These are phyloP conservation scores for Dicorynia guianensis DNA, from an alignment of 306 rosid genomes.

Conservation along the genomic window DNA sequence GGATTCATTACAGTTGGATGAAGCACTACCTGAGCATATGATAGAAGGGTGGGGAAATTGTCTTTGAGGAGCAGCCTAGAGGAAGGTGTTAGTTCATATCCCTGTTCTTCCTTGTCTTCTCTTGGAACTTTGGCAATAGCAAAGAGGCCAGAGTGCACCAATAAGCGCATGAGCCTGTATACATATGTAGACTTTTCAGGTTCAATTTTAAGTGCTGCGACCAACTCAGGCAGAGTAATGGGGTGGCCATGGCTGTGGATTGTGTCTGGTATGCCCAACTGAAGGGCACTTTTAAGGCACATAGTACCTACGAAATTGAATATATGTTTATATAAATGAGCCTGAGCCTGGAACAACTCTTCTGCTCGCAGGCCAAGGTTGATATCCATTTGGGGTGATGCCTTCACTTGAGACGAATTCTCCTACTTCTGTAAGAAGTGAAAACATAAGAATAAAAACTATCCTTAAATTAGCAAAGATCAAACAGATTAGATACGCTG, in stretches of 20 bases:
- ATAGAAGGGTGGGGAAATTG: background rate
- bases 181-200: constrained; percentile 4
- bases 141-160: constrained; percentile 42
- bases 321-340: constrained; percentile 45
- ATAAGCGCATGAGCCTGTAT: constrained; percentile 37
- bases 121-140: background rate
- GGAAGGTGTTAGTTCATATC: constrained; percentile 41
- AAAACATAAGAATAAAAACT: no score
- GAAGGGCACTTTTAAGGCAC: constrained; percentile 41
- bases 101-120: constrained; percentile 33
- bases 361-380: background rate
- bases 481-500: no score
- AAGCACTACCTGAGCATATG: background rate
- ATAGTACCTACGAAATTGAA: constrained; percentile 38
- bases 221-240: constrained; percentile 43
- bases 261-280: constrained; percentile 29
- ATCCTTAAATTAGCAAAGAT: no score
- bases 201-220: constrained; percentile 37
- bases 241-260: constrained; percentile 37
- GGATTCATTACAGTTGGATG: constrained; percentile 1
- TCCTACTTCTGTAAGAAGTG: background rate
- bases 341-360: constrained; percentile 40
- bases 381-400: background rate
- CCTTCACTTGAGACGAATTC: background rate
- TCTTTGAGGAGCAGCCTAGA: constrained; percentile 32